Evolutionary conservation across 176 grass and related monocot species (phyloP), one percentile per base, ranked within the genome.

Genomic region (Cymbopogon citratus): DNA sequence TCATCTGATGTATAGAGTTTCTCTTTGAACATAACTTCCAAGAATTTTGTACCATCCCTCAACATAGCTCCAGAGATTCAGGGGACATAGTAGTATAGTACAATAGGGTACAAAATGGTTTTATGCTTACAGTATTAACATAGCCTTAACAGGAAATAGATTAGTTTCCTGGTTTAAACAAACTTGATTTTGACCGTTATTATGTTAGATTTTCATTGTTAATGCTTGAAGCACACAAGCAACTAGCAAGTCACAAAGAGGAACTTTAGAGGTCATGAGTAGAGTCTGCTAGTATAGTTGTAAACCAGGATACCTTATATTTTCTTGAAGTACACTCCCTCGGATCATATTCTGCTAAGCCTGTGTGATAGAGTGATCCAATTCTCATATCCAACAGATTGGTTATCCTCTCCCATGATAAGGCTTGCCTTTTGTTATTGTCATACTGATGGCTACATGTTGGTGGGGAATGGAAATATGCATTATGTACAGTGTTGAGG

Each of bases 201-300:
- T 43, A 9, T 21, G 6, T 83, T 39, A 1, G 11, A 40, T 54
- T 25, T 75, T 24, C 6, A 10, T 29, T 1, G 1, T 62, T 38
- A 48, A 27, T 85, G 40, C 52, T 78, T 71, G 40, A 85, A 49
- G 19, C 29, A 59, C 18, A 14, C 12, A 76, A 76, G 29, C 21
- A 62, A 14, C 12, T 61, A 76, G 29, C 21, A 62, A 71, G 6
- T 27, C 28, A 10, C 39, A 28, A 45, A 33, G 3, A 70, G 36
- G 26, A 75, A 35, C 7, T 74, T 48, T 23, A 35, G 74, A 77
- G 24, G 4, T 70, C 36, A 43, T 43, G 21, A 1, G 21, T 24
- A 46, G 21, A 52, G 13, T 63, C 7, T 63, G 1, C 1, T 66
- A 14, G 45, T 75, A 40, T 67, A 40, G 40, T 49, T 66, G 9